Evolutionary conservation across 495 filamentous ascomycete genomes (phyloP).

Genomic region (Aspergillus steynii): DNA sequence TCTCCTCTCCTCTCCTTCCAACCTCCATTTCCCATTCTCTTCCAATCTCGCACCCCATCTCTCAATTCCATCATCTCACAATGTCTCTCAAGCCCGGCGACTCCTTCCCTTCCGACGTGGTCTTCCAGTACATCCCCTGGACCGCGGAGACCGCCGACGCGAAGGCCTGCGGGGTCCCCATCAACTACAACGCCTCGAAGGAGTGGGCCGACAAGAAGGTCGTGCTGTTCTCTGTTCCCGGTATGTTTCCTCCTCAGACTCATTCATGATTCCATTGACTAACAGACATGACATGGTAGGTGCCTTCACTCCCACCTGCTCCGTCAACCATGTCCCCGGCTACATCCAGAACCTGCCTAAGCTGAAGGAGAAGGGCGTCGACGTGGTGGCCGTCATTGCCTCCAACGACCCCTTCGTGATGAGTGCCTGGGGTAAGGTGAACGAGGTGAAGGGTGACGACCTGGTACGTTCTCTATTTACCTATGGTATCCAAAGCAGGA

Average conservation of each 20-base stretch:
- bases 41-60: constrained; percentile 3
- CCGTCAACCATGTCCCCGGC: constrained; percentile 77
- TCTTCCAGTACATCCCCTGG: constrained; percentile 77
- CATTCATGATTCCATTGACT: background rate
- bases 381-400: constrained; percentile 78
- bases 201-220: constrained; percentile 88
- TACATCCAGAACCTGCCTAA: constrained; percentile 74
- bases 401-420: constrained; percentile 91
- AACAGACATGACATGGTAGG: constrained; percentile 37
- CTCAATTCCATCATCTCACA: background rate
- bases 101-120: constrained; percentile 73
- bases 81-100: constrained; percentile 68
- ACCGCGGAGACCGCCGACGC: constrained; percentile 62
- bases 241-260: constrained; percentile 29
- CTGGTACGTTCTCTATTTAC: constrained; percentile 56
- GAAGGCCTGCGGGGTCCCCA: constrained; percentile 73
- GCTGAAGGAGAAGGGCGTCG: constrained; percentile 79
- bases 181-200: constrained; percentile 77
- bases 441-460: constrained; percentile 69
- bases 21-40: background rate
- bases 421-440: constrained; percentile 94
- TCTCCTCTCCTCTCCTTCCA: background rate
- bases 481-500: too few relatives aligned
- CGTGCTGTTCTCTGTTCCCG: constrained; percentile 84
- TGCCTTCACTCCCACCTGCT: constrained; percentile 94